Conservation (phyloP, 192 early-diverging fungal genomes). For the Paraglomus brasilianum region DNA sequence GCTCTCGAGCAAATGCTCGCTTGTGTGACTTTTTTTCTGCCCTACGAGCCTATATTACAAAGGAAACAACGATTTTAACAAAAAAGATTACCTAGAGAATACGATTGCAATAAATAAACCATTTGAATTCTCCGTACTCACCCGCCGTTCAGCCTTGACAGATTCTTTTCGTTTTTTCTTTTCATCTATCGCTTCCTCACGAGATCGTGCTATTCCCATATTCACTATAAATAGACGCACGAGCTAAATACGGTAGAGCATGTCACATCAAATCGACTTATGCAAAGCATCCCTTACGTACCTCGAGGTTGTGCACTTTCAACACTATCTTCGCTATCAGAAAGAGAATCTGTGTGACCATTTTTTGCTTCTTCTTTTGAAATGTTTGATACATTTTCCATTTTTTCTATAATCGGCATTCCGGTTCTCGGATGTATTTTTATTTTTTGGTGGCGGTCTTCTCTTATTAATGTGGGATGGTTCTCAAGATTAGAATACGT, state of each 20-base stretch:
- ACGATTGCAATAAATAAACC: background rate
- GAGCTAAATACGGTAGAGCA: no score
- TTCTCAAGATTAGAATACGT: conserved; percentile 96
- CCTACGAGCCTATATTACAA: conserved; percentile 51
- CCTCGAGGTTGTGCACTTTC: conserved; percentile 33
- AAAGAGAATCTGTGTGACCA: conserved; percentile 26
- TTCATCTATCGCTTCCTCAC: conserved; percentile 87
- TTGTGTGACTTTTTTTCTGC: conserved; percentile 79
- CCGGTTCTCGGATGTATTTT: conserved; percentile 71
- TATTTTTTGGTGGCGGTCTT: conserved; percentile 57
- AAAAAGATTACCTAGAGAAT: background rate
- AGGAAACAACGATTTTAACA: background rate
- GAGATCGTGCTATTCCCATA: conserved; percentile 69
- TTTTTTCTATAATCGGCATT: conserved; percentile 59
- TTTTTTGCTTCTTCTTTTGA: conserved; percentile 33
- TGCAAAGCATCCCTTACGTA: no score
- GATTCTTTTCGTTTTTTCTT: conserved; percentile 88
- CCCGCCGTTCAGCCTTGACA: conserved; percentile 80
- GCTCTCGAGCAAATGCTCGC: conserved; percentile 74
- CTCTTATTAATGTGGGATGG: conserved; percentile 80
- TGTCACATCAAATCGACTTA: no score
- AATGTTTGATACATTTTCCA: conserved; percentile 40
- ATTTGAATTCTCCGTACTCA: conserved; percentile 29
- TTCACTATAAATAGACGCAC: conserved; percentile 45
- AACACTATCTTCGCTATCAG: conserved; percentile 35